A percentile compares a stretch with the other conserved stretches of the same genome.
Conservation (phyloP, 352 stramenopile species). For the Globisporangium rhizosaccharum region DNA sequence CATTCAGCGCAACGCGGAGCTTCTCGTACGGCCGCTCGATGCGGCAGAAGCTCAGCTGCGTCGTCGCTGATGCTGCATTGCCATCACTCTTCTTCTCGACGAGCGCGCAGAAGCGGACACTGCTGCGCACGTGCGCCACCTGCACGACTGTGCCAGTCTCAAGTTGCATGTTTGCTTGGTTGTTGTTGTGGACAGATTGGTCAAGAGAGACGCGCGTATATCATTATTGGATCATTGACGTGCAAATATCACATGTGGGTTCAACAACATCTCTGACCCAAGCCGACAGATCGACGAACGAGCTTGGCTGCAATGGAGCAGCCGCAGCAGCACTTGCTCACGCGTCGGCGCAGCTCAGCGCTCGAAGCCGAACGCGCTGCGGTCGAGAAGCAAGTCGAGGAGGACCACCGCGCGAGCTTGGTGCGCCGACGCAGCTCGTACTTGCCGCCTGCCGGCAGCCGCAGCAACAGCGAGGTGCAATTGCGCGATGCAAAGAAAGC, state of each 20-base stretch:
- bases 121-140: constrained; percentile 34
- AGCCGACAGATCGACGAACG: background rate
- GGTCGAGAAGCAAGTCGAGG: constrained; percentile 42
- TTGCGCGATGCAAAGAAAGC: constrained; percentile 50
- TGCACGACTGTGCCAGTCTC: constrained; percentile 62
- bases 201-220: constrained; percentile 9
- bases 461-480: constrained; percentile 13
- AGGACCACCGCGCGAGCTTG: constrained; percentile 19
- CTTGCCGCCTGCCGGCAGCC: constrained; percentile 19
- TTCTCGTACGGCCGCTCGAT: constrained; percentile 72
- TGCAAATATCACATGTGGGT: too few species aligned
- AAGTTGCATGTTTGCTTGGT: constrained; percentile 13
- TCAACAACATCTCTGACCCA: too few species aligned
- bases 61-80: background rate
- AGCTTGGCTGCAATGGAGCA: background rate
- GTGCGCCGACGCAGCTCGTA: constrained; percentile 34
- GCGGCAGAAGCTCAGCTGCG: constrained; percentile 50
- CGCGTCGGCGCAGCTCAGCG: constrained; percentile 30
- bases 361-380: constrained; percentile 42
- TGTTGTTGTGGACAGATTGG: background rate
- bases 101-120: constrained; percentile 40
- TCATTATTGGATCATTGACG: background rate
- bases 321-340: constrained; percentile 6
- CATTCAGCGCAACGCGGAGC: constrained; percentile 69
- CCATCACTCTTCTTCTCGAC: constrained; percentile 36